Evolutionary conservation across 73 alveolate genomes (phyloP).

Genomic region (Paramecium octaurelia): DNA sequence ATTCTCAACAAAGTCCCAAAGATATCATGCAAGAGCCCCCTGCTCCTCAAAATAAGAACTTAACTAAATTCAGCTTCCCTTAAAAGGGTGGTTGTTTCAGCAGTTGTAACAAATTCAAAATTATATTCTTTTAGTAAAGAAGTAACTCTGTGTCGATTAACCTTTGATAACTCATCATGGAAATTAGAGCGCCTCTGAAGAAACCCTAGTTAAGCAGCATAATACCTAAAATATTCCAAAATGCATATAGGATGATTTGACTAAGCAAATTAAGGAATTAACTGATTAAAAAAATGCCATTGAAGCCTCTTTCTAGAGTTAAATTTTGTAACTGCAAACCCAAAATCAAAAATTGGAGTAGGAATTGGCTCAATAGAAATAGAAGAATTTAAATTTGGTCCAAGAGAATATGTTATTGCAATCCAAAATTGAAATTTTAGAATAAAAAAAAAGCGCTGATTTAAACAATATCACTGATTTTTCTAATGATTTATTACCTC

Average conservation of each 20-base stretch:
- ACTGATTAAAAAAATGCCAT: background rate
- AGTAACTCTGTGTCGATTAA: background rate
- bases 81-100: background rate
- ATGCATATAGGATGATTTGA: background rate
- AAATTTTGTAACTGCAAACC: background rate
- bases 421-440: background rate
- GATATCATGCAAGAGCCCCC: conserved; percentile 30
- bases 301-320: background rate
- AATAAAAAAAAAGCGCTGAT: background rate
- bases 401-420: background rate
- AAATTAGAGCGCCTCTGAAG: background rate
- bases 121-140: background rate
- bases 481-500: background rate
- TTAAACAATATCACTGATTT: background rate
- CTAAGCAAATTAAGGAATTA: background rate
- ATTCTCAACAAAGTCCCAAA: background rate
- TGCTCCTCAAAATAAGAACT: background rate
- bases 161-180: background rate
- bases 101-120: background rate
- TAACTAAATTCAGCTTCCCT: conserved; percentile 19
- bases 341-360: background rate
- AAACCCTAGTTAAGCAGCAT: background rate
- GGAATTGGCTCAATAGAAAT: background rate
- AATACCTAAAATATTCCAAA: background rate
- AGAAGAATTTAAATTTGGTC: background rate